Evolutionary conservation across 192 early-diverging fungal genomes (phyloP).

Genomic region (Diversispora eburnea): DNA sequence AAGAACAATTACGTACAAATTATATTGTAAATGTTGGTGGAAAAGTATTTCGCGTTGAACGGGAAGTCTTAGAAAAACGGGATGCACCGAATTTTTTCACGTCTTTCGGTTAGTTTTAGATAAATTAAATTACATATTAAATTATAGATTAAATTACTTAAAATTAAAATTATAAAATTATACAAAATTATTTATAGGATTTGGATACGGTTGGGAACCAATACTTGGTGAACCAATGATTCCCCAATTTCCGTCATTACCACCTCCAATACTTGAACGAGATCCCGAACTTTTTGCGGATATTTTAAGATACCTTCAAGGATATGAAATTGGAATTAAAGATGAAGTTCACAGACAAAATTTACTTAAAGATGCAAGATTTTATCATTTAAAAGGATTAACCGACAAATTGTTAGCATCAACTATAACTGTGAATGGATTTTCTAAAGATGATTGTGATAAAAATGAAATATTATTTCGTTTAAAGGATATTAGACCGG

Average conservation of each 20-base stretch:
- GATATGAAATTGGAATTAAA: constrained; percentile 52
- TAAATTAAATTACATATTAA: background rate
- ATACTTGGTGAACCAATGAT: background rate
- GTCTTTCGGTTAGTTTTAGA: constrained; percentile 32
- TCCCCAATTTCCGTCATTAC: background rate
- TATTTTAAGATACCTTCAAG: constrained; percentile 51
- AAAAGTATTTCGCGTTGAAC: constrained; percentile 46
- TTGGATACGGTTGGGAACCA: constrained; percentile 23
- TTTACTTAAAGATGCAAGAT: constrained; percentile 51
- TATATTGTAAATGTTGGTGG: constrained; percentile 53
- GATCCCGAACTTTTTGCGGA: constrained; percentile 54
- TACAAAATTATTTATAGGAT: background rate
- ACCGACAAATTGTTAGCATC: constrained; percentile 40
- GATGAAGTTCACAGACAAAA: constrained; percentile 54
- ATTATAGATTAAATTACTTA: too few relatives aligned
- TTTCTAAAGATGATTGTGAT: constrained; percentile 26
- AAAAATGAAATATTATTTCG: constrained; percentile 37
- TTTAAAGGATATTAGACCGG: constrained; percentile 39
- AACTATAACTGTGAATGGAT: constrained; percentile 37
- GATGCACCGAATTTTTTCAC: constrained; percentile 43
- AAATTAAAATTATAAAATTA: background rate
- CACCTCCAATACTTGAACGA: constrained; percentile 43
- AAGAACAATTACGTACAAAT: constrained; percentile 29
- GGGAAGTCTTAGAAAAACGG: constrained; percentile 44
- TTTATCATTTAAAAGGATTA: constrained; percentile 29